Evolutionary conservation across 768 basidiomycete genomes (phyloP).

Genomic region (Paxillus rubicundulus): DNA sequence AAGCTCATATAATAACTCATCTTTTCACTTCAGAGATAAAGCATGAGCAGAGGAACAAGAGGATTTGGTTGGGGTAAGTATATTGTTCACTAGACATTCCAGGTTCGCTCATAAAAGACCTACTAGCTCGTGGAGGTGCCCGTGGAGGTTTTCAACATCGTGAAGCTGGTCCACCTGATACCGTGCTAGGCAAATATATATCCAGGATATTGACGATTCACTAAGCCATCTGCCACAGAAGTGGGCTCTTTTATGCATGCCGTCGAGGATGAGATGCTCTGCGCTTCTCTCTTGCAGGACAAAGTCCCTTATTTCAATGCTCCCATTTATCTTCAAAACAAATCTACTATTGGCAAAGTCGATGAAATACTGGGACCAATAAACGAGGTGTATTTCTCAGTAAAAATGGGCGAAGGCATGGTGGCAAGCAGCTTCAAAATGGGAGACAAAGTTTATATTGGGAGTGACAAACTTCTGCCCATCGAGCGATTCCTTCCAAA

Average conservation of each 20-base stretch:
- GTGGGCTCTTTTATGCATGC: constrained; percentile 92
- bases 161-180: constrained; percentile 76
- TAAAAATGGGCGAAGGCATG: constrained; percentile 97
- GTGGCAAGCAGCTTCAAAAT: constrained; percentile 93
- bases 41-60: constrained; percentile 55
- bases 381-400: constrained; percentile 96
- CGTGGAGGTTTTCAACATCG: constrained; percentile 70
- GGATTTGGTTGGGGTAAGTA: constrained; percentile 50
- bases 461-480: constrained; percentile 93
- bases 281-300: constrained; percentile 76
- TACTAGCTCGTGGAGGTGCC: constrained; percentile 57
- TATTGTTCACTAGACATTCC: background rate
- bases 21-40: background rate
- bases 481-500: constrained; percentile 96
- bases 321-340: constrained; percentile 95
- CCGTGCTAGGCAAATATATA: constrained; percentile 60
- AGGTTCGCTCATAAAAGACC: constrained; percentile 3
- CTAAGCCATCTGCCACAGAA: constrained; percentile 49
- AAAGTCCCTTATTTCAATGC: constrained; percentile 99
- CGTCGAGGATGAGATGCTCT: constrained; percentile 98
- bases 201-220: background rate
- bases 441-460: constrained; percentile 98
- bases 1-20: constrained; percentile 22
- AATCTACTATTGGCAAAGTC: constrained; percentile 92
- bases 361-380: constrained; percentile 99